These are phyloP conservation scores for Colletotrichum incanum DNA, from an alignment of 2,329 filamentous ascomycete species.

Conservation along the genomic window DNA sequence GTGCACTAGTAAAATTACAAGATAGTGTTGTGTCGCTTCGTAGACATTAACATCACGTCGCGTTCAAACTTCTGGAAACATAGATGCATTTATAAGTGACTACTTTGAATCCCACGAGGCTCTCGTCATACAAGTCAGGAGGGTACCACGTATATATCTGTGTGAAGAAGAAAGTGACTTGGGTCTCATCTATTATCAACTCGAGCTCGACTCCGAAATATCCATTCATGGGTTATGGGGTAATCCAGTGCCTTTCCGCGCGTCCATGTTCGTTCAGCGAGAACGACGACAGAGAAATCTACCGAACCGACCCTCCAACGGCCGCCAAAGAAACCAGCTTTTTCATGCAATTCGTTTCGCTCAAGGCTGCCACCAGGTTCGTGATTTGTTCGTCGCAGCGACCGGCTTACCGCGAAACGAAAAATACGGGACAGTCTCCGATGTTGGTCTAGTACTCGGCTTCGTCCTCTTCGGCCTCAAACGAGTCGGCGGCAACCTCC, in stretches of 20 bases:
- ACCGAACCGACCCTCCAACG: constrained; percentile 41
- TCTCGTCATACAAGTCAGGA: constrained; percentile 5
- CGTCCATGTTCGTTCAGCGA: constrained; percentile 37
- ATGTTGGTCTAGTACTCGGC: constrained; percentile 80
- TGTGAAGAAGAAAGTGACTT: constrained; percentile 38
- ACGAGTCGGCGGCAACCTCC: constrained; percentile 84
- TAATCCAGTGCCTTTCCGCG: constrained; percentile 40
- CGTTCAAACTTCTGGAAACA: not conserved
- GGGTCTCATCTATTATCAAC: constrained; percentile 44
- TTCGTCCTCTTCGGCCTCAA: constrained; percentile 75
- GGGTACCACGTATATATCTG: constrained; percentile 21
- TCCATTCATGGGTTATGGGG: constrained; percentile 41
- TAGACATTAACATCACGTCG: too few species aligned
- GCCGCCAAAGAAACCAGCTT: constrained; percentile 39
- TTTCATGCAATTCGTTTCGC: constrained; percentile 39
- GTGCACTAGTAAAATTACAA: too few species aligned
- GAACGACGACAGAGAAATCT: constrained; percentile 41
- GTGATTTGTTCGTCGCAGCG: constrained; percentile 35
- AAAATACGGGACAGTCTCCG: constrained; percentile 26
- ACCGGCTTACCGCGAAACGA: constrained; percentile 18
- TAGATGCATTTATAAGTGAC: constrained; percentile 30
- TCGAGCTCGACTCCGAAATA: constrained; percentile 42
- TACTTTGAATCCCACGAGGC: constrained; percentile 13
- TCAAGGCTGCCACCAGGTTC: constrained; percentile 24
- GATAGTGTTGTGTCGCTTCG: not conserved